phyloP scores from a whole-genome alignment of 495 filamentous ascomycete genomes.

The Aeminium ludgeri region DNA sequence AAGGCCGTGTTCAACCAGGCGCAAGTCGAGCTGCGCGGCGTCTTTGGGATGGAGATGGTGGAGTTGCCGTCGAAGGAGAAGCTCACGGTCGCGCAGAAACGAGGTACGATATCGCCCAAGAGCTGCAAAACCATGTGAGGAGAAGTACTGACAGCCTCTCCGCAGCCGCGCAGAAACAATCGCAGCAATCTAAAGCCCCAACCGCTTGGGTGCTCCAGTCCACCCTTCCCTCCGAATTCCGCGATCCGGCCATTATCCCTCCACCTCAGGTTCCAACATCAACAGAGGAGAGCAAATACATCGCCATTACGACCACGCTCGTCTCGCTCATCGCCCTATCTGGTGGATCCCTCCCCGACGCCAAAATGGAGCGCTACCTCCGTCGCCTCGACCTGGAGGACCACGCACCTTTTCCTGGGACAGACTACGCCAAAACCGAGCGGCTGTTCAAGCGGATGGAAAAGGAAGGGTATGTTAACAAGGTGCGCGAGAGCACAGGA shows the following conservation, averaged over 20 bases:
- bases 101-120: conserved; percentile 40
- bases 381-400: conserved; percentile 56
- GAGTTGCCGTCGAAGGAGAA: conserved; percentile 72
- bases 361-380: conserved; percentile 42
- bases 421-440: conserved; percentile 51
- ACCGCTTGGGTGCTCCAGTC: conserved; percentile 55
- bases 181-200: conserved; percentile 22
- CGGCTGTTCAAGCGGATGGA: conserved; percentile 55
- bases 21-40: conserved; percentile 32
- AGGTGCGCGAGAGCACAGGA: conserved; percentile 32
- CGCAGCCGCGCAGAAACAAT: conserved; percentile 39
- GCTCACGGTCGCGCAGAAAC: conserved; percentile 53
- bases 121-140: too few species aligned
- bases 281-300: conserved; percentile 57
- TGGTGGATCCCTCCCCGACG: conserved; percentile 53
- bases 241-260: conserved; percentile 43
- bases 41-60: conserved; percentile 75
- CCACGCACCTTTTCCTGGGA: conserved; percentile 40
- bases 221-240: conserved; percentile 47
- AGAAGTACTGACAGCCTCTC: not conserved
- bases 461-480: conserved; percentile 68
- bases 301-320: conserved; percentile 62
- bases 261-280: conserved; percentile 49
- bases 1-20: conserved; percentile 26
- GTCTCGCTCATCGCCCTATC: conserved; percentile 56